Percentiles rank a stretch among this genome's conserved stretches.
These are phyloP conservation scores for Prunus fruticosa DNA, from an alignment of 306 rosid genomes.

Conservation along the genomic window DNA sequence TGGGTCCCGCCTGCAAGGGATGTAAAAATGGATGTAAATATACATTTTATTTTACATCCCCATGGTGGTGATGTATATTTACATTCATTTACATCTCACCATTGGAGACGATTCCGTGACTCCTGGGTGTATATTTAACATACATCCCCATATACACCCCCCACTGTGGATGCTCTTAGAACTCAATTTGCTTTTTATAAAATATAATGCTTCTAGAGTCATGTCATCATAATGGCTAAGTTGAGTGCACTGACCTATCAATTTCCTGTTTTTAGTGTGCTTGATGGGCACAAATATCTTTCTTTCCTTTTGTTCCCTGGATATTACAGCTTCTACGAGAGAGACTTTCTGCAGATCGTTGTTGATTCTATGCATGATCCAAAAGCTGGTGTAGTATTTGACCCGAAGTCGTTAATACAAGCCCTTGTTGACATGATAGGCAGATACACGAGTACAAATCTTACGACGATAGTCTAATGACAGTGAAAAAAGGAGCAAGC, in stretches of 20 bases:
- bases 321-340: conserved; percentile 4
- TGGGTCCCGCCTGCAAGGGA: too few species aligned
- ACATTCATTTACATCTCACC: too few species aligned
- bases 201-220: too few species aligned
- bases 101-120: too few species aligned
- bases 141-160: too few species aligned
- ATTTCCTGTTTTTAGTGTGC: background rate
- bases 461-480: conserved; percentile 25
- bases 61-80: too few species aligned
- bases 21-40: too few species aligned
- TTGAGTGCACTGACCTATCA: background rate
- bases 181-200: too few species aligned
- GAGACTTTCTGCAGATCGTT: conserved; percentile 52
- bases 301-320: background rate
- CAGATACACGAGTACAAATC: conserved; percentile 36
- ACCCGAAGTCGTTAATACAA: conserved; percentile 67
- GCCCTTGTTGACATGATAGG: conserved; percentile 56
- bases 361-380: conserved; percentile 71
- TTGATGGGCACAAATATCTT: background rate
- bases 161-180: too few species aligned
- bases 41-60: too few species aligned
- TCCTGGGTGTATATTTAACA: too few species aligned
- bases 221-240: too few species aligned
- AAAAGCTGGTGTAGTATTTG: conserved; percentile 69
- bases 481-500: conserved; percentile 13